phyloP scores from a whole-genome alignment of 2,329 filamentous ascomycete species.

The Grosmannia serpens region DNA sequence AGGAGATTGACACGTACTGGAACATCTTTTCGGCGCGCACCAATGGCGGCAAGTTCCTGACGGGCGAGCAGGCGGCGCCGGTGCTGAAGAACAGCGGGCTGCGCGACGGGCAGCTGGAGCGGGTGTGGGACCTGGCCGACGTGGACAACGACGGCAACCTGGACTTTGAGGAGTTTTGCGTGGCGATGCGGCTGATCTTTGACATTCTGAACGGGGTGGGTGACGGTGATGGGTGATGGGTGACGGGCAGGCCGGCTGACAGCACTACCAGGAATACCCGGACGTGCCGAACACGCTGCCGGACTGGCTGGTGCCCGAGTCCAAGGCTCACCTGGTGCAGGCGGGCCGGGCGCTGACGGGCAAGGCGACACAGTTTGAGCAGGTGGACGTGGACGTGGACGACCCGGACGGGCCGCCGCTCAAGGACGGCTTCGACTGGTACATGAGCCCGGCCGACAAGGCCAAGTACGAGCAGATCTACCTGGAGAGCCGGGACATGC shows the following conservation, averaged over 20 bases:
- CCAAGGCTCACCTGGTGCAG: slow-evolving; percentile 81
- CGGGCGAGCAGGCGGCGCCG: slow-evolving; percentile 49
- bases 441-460: slow-evolving; percentile 89
- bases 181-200: slow-evolving; percentile 96
- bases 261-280: slow-evolving; percentile 56
- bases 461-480: slow-evolving; percentile 96
- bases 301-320: slow-evolving; percentile 95
- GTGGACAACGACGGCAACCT: slow-evolving; percentile 95
- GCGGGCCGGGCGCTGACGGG: slow-evolving; percentile 69
- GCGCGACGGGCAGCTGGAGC: slow-evolving; percentile 72
- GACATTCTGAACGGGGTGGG: slow-evolving; percentile 87
- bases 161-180: slow-evolving; percentile 99
- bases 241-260: slow-evolving; percentile 7
- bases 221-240: slow-evolving; percentile 18
- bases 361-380: slow-evolving; percentile 72
- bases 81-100: slow-evolving; percentile 53
- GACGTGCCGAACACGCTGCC: slow-evolving; percentile 80
- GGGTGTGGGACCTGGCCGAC: slow-evolving; percentile 93
- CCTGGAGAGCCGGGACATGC: slow-evolving; percentile 75
- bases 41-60: slow-evolving; percentile 47
- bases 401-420: slow-evolving; percentile 72
- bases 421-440: slow-evolving; percentile 98
- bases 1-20: slow-evolving; percentile 55
- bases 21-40: slow-evolving; percentile 51
- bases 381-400: slow-evolving; percentile 57